Conservation (phyloP, 2,329 filamentous ascomycete species). For the Diaporthe longicolla region DNA sequence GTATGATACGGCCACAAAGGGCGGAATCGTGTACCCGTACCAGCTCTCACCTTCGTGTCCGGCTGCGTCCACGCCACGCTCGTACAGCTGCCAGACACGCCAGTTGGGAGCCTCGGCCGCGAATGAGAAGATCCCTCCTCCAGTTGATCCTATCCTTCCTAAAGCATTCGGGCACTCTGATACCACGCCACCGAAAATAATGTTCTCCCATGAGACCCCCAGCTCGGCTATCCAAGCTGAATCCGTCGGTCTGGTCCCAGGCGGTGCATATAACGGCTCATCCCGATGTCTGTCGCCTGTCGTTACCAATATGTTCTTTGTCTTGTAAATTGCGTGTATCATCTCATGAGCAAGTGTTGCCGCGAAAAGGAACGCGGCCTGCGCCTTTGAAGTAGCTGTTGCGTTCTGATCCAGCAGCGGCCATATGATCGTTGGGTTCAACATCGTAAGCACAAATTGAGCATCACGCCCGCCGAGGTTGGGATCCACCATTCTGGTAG, state of each 20-base stretch:
- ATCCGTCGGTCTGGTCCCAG: not conserved
- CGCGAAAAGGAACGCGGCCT: not conserved
- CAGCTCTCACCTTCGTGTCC: not conserved
- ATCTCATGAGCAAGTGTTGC: not conserved
- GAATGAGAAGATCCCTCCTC: not conserved
- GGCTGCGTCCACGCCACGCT: not conserved
- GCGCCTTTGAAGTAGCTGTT: not conserved
- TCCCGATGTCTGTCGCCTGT: not conserved
- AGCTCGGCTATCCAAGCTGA: conserved; percentile 14
- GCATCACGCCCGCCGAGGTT: not conserved
- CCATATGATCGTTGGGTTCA: not conserved
- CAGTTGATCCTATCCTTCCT: not conserved
- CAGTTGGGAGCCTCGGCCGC: not conserved
- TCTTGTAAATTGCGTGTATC: not conserved
- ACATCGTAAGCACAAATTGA: not conserved
- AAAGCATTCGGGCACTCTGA: not conserved
- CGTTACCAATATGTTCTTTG: not conserved
- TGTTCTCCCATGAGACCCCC: not conserved
- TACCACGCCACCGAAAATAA: not conserved
- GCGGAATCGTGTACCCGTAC: not conserved
- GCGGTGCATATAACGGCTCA: conserved; percentile 13
- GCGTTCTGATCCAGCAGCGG: not conserved
- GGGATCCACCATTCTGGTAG: not conserved
- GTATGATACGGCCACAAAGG: not conserved
- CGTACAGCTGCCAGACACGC: not conserved